Evolutionary conservation across 1,284 basidiomycete species (phyloP), one percentile per base, ranked within the genome.

Genomic region (Puccinia horiana): DNA sequence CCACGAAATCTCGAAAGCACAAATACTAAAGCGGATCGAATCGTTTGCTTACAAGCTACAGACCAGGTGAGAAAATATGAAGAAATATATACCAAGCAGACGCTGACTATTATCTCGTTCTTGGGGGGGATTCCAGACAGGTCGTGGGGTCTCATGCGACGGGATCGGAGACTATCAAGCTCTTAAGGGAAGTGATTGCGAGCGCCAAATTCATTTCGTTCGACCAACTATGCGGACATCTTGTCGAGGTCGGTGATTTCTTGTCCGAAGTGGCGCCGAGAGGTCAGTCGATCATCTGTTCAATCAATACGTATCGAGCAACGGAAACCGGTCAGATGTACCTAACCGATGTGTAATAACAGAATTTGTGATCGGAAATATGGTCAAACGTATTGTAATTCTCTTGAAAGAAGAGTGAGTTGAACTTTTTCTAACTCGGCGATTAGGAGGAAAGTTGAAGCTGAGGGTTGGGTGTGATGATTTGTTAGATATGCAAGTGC

Each of bases 321-420:
- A 11, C 4, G n/a, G 9, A 35, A 23, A 18, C 29, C 37, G 20
- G 18, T 32, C 70, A 4, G 37, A 6, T 79, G 11, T 72, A 12
- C 61, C 52, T 61, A 32, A 37, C 12, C 11, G 20, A 9, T 65
- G 29, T 0, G 9, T 8, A 35, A 35, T 4, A 72, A 29, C 29
- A 82, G 80, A 82, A 76, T 76, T 82, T 35, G 80, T 82, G n/a
- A 82, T 82, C 47, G 58, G 63, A 42, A 82, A 82, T 63, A 69
- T 82, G 32, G 58, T 76, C 35, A 67, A 76, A 49, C 52, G 80
- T 16, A 44, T 82, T 0, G 65, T 76, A 1, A 61, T 82, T 52
- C 47, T 82, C 23, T 65, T 82, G n/a, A 73, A 73, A 58, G 80
- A 82, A 76, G 80, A 82, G 80, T 76, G 29, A 32, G 70, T 56